Evolutionary conservation across 805 yeast genomes (phyloP).

Genomic region (Cyberlindnera petersonii): DNA sequence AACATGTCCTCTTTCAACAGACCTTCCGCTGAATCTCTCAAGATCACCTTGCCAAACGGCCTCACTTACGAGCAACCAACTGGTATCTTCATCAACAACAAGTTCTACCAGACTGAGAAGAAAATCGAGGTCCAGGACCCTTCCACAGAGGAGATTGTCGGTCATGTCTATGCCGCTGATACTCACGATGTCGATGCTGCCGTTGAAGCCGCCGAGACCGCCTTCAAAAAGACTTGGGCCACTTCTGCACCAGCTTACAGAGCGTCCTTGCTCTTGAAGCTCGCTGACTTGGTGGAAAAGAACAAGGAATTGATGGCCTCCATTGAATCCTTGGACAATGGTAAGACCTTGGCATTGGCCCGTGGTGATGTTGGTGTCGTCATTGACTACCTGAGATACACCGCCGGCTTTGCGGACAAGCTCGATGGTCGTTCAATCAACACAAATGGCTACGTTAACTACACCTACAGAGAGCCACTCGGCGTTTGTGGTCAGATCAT

Average conservation of each 20-base stretch:
- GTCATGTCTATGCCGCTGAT: conserved; percentile 54
- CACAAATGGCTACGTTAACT: conserved; percentile 60
- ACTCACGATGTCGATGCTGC: conserved; percentile 66
- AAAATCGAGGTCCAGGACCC: conserved; percentile 56
- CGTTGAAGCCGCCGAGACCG: conserved; percentile 61
- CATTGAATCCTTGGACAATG: conserved; percentile 74
- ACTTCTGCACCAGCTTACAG: conserved; percentile 54
- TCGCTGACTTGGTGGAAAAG: conserved; percentile 67
- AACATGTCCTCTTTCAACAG: conserved; percentile 19
- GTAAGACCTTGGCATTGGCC: conserved; percentile 65
- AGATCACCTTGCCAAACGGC: conserved; percentile 63
- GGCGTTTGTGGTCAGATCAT: conserved; percentile 83
- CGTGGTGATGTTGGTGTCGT: conserved; percentile 65
- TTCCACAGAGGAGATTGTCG: conserved; percentile 58
- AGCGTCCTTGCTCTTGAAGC: conserved; percentile 47
- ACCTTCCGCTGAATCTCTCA: conserved; percentile 32
- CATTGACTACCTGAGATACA: conserved; percentile 60
- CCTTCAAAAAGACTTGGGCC: conserved; percentile 59
- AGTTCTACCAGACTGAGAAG: conserved; percentile 58
- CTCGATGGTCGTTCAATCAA: conserved; percentile 60
- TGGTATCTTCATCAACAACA: conserved; percentile 86
- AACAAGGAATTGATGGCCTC: conserved; percentile 59
- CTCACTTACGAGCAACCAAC: conserved; percentile 70
- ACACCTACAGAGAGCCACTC: conserved; percentile 67
- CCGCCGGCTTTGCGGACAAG: conserved; percentile 74